A percentile compares a stretch with the other conserved stretches of the same genome.
Evolutionary conservation across 2,329 filamentous ascomycete genomes (phyloP).

Genomic region (Trichoderma cornu-damae): DNA sequence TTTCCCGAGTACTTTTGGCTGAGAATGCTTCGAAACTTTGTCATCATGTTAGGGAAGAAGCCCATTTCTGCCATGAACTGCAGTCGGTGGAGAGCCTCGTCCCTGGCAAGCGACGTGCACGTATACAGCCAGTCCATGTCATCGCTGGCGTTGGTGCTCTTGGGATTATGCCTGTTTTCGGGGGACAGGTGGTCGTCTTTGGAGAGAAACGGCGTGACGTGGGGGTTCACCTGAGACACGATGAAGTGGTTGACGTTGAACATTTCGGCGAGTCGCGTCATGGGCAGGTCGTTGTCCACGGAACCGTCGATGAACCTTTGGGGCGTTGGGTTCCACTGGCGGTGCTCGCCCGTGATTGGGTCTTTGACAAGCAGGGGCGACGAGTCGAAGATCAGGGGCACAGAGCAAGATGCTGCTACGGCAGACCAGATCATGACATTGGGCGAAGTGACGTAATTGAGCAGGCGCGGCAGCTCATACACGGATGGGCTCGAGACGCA

Average conservation of each 20-base stretch:
- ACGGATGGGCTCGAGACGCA: constrained; percentile 83
- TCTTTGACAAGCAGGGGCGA: constrained; percentile 80
- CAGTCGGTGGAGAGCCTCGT: constrained; percentile 74
- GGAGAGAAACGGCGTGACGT: constrained; percentile 79
- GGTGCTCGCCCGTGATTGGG: constrained; percentile 67
- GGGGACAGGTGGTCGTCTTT: constrained; percentile 61
- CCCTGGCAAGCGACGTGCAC: constrained; percentile 67
- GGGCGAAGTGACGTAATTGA: constrained; percentile 91
- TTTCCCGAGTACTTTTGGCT: constrained; percentile 91
- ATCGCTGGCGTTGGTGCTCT: constrained; percentile 29
- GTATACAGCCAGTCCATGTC: constrained; percentile 58
- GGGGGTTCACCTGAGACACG: constrained; percentile 93
- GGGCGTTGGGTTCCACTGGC: constrained; percentile 79
- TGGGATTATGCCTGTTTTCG: constrained; percentile 26
- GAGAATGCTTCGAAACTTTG: constrained; percentile 73
- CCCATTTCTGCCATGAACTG: constrained; percentile 76
- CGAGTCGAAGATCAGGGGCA: constrained; percentile 78
- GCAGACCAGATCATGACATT: constrained; percentile 97
- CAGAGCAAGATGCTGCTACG: constrained; percentile 91
- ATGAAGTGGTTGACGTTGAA: constrained; percentile 99
- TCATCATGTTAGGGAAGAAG: constrained; percentile 70
- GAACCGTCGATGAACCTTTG: constrained; percentile 92
- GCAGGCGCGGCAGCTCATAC: constrained; percentile 77
- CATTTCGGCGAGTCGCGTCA: constrained; percentile 85
- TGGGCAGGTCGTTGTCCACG: constrained; percentile 89